These are phyloP conservation scores for Rhizophagus prolifer DNA, from an alignment of 192 early-diverging fungal genomes.

Conservation along the genomic window DNA sequence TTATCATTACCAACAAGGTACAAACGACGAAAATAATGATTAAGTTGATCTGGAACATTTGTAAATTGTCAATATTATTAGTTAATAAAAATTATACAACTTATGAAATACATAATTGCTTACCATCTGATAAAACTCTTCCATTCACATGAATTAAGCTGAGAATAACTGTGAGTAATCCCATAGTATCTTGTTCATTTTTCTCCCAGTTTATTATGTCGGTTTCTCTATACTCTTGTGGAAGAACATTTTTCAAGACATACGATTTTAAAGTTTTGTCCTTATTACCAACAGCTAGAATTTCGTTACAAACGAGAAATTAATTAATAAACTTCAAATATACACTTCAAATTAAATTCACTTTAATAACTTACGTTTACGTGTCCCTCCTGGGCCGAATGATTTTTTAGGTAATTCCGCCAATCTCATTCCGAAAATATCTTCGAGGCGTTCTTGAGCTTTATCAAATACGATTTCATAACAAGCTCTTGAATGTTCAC, in stretches of 20 bases:
- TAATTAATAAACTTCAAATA: background rate
- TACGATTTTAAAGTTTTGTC: slow-evolving; percentile 36
- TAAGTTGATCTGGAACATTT: slow-evolving; percentile 33
- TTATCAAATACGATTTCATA: slow-evolving; percentile 43
- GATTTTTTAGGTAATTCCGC: slow-evolving; percentile 50
- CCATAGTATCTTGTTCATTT: slow-evolving; percentile 44
- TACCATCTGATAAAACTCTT: slow-evolving; percentile 47
- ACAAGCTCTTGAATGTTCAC: slow-evolving; percentile 43
- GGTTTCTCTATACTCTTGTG: slow-evolving; percentile 33
- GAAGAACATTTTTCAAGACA: slow-evolving; percentile 44
- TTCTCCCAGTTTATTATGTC: slow-evolving; percentile 41
- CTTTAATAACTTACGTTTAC: slow-evolving; percentile 30
- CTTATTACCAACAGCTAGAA: slow-evolving; percentile 11
- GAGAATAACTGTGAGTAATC: slow-evolving; percentile 58
- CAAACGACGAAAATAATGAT: slow-evolving; percentile 36
- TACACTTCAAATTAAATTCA: background rate
- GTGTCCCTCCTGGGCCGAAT: slow-evolving; percentile 2
- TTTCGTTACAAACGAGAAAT: background rate
- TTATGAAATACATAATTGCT: background rate
- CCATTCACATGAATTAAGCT: slow-evolving; percentile 60
- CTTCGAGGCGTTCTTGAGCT: slow-evolving; percentile 49
- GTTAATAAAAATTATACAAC: background rate
- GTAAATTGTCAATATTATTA: background rate
- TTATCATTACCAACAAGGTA: slow-evolving; percentile 30
- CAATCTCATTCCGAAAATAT: slow-evolving; percentile 66